These are phyloP conservation scores for Eucalyptus dawsonii DNA, from an alignment of 345 rosid genomes.

Conservation along the genomic window DNA sequence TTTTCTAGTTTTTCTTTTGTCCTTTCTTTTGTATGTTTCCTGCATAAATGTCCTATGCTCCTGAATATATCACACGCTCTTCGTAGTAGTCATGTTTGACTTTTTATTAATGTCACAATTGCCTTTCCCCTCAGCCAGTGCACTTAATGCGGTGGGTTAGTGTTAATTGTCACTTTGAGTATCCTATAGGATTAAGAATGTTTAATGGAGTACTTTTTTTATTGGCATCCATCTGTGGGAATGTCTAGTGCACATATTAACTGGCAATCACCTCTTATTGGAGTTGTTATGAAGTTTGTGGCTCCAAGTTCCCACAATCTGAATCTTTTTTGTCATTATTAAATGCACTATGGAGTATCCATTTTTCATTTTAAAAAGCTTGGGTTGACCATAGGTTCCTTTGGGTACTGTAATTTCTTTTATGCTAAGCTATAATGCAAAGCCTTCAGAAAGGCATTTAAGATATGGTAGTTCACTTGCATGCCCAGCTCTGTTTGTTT, in stretches of 20 bases:
- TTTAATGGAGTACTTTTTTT: neutral
- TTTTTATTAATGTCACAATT: neutral
- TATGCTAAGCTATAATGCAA: neutral
- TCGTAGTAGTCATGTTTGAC: neutral
- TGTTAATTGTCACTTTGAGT: neutral
- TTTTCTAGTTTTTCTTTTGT: neutral
- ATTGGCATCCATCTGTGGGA: neutral
- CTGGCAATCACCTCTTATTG: neutral
- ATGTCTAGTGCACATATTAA: neutral
- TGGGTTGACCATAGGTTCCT: neutral
- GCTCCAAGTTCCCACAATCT: neutral
- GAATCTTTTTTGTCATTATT: neutral
- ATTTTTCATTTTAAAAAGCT: neutral
- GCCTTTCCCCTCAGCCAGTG: neutral
- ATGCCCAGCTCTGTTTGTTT: neutral
- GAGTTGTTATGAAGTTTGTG: neutral
- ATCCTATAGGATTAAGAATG: neutral
- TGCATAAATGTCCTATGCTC: neutral
- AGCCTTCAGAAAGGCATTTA: neutral
- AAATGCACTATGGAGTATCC: neutral
- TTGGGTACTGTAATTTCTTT: neutral
- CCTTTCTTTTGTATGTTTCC: neutral
- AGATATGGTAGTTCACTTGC: neutral
- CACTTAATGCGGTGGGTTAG: neutral
- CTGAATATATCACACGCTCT: neutral